A percentile compares a stretch with the other conserved stretches of the same genome.
Conservation (phyloP, 257 asterid genomes). For the Parsonsia alboflavescens region DNA sequence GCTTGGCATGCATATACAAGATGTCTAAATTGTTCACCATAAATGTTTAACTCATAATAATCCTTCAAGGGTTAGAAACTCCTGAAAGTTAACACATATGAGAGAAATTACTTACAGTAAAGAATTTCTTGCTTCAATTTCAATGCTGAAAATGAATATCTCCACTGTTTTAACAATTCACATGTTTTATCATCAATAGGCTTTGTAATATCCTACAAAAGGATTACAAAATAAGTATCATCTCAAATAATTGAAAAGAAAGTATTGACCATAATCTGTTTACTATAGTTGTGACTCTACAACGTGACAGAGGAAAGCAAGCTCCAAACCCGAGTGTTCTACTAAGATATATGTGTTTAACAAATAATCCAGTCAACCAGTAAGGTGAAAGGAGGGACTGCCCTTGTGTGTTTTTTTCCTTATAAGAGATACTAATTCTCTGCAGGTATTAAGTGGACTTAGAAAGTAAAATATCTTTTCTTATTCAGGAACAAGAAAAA, state of each 20-base stretch:
- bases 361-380: neutral
- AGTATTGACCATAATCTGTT: neutral
- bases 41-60: neutral
- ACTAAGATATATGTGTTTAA: neutral
- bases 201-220: conserved; percentile 78
- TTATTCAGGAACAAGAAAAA: neutral
- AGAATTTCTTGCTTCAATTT: conserved; percentile 83
- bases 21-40: neutral
- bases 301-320: neutral
- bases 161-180: conserved; percentile 68
- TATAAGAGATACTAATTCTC: neutral
- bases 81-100: neutral
- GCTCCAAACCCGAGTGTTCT: neutral
- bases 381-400: neutral
- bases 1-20: neutral
- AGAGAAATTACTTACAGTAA: conserved; percentile 48
- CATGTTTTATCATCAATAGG: conserved; percentile 78
- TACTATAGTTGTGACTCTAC: neutral
- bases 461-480: neutral
- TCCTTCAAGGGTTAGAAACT: neutral
- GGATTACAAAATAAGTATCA: conserved; percentile 7
- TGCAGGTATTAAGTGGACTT: neutral
- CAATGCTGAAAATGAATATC: conserved; percentile 80
- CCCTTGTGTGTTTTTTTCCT: neutral
- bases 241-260: neutral